Base-by-base conservation (phyloP, 805 yeast genomes). In the Naumovozyma baii region DNA sequence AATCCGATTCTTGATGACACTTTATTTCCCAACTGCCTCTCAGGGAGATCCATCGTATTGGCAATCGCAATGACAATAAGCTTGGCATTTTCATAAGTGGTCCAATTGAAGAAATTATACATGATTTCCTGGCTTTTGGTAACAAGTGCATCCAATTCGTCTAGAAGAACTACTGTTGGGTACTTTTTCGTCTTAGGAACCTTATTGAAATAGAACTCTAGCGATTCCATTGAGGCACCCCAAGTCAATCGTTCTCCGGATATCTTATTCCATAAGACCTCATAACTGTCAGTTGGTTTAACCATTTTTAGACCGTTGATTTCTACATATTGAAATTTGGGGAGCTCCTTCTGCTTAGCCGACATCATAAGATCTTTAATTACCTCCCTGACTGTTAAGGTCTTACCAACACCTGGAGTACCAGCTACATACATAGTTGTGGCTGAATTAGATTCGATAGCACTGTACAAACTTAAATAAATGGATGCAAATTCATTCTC, bases 21-120 rank as follows among this genome's bases (percentile, higher is more conserved):
- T 61, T 92, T 92, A 61, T 86, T 90, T 15, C 92, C 78, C 31
- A 92, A 66, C 37, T 80, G 71, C 39, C 96, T 68, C 57, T 92
- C 98, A 0, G 98, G 97, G 36, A 92, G 65, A 64, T 92, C 97
- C 96, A 92, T 87, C 0, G 96, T 88, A 59, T 92, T 92, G 3
- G 97, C 96, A 22, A 92, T 87, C 0, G 97, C 96, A 32, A 92
- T 70, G 2, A 92, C 94, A 37, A 92, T 76, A 37, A 92, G 66
- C 51, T 80, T 80, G 3, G 97, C 87, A 47, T 77, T 68, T 10
- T 73, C 66, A 52, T 84, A 78, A 0, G 95, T 78, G 3, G 98
- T 96, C 99, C 99, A 92, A 62, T 92, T 92, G 70, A 92, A 87
- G 55, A 92, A 86, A 59, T 92, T 92, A 65, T 92, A 92, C 81